These are phyloP conservation scores for Syzygium oleosum DNA, from an alignment of 345 rosid genomes.

Conservation along the genomic window DNA sequence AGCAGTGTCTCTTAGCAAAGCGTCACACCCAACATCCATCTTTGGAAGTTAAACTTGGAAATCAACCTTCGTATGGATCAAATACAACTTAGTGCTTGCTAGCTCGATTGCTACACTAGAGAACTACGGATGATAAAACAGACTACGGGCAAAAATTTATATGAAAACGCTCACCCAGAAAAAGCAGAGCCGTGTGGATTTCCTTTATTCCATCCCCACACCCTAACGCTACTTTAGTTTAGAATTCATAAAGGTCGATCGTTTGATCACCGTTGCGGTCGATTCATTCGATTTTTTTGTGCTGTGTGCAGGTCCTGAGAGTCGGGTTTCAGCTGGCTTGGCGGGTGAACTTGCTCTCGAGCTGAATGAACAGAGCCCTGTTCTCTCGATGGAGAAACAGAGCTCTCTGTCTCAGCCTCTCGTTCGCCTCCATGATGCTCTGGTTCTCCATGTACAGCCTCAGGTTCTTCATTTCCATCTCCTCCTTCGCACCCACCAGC, in stretches of 20 bases:
- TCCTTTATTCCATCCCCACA: not conserved
- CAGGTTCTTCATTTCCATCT: constrained; percentile 49
- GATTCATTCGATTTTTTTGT: not conserved
- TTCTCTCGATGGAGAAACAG: constrained; percentile 70
- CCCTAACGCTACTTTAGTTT: not conserved
- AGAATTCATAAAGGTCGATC: not conserved
- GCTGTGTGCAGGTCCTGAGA: not conserved
- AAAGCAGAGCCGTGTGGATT: not conserved
- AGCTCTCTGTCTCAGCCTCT: constrained; percentile 58
- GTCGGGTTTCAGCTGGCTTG: not conserved
- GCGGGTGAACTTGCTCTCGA: constrained; percentile 27
- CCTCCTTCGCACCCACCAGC: constrained; percentile 7
- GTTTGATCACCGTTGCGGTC: not conserved
- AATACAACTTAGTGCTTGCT: not conserved
- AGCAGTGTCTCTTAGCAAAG: not conserved
- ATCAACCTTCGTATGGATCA: not conserved
- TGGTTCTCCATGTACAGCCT: constrained; percentile 61
- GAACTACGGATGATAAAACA: not conserved
- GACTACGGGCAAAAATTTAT: not conserved
- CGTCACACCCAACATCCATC: not conserved
- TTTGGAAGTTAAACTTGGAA: not conserved
- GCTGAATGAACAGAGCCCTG: constrained; percentile 37
- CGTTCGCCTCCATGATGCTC: constrained; percentile 56
- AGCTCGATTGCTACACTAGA: not conserved
- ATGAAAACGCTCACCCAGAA: not conserved